Evolutionary conservation across 305 asterid species (phyloP).

Genomic region (Solanum hybrid): DNA sequence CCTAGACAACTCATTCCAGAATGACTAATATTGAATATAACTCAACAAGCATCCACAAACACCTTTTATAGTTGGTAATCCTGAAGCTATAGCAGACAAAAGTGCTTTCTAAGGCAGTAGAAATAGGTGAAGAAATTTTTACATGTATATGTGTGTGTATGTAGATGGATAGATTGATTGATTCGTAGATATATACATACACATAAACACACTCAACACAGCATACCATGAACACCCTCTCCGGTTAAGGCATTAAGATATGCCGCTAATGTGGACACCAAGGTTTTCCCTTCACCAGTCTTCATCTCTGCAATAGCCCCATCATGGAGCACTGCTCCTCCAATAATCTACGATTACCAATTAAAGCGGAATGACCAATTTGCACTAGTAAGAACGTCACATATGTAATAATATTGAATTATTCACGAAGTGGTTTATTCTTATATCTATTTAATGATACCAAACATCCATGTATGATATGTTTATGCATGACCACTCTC

Average conservation of each 20-base stretch:
- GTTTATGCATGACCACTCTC: neutral
- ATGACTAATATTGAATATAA: neutral
- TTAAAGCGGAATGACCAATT: neutral
- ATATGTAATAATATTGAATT: neutral
- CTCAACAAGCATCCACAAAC: neutral
- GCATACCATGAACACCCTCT: constrained; percentile 93
- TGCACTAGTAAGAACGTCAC: neutral
- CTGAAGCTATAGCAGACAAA: neutral
- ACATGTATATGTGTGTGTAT: neutral
- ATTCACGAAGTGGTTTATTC: neutral
- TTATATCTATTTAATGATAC: neutral
- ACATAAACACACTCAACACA: neutral
- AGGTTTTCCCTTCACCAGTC: constrained; percentile 99
- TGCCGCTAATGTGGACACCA: constrained; percentile 96
- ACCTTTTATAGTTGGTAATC: neutral
- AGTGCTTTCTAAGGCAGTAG: neutral
- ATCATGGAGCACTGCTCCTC: constrained; percentile 98
- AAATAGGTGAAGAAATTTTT: neutral
- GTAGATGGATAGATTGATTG: neutral
- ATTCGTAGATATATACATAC: neutral
- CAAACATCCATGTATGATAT: neutral
- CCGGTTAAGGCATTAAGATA: constrained; percentile 93
- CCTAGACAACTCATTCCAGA: neutral
- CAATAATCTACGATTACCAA: constrained; percentile 60
- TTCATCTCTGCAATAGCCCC: constrained; percentile 99